phyloP scores from a whole-genome alignment of 495 filamentous ascomycete genomes.

The Tuber calosporum region DNA sequence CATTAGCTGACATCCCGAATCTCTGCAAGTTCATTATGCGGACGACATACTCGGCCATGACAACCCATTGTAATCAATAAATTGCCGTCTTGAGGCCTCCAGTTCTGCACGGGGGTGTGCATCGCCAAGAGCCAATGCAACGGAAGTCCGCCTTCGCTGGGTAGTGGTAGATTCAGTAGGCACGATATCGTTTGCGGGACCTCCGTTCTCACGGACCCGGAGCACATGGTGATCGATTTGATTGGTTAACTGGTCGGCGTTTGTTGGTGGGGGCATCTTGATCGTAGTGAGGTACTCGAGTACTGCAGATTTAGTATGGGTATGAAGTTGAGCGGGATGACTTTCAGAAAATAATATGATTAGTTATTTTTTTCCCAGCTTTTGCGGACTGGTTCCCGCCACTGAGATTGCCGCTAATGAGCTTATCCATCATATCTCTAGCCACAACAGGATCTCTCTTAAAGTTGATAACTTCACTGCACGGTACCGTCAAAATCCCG shows the following conservation, averaged over 20 bases:
- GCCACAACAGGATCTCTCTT: neutral
- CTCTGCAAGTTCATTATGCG: neutral
- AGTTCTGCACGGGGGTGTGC: conserved; percentile 3
- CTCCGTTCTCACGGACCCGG: neutral
- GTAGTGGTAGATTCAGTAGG: neutral
- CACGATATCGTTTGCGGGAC: neutral
- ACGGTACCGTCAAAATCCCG: no score
- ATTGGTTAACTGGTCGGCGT: neutral
- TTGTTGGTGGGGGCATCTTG: neutral
- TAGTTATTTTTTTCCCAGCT: neutral
- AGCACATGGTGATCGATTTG: neutral
- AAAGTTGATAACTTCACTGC: no score
- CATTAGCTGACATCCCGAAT: conserved; percentile 1
- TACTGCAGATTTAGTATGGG: neutral
- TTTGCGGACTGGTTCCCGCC: neutral
- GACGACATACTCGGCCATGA: conserved; percentile 57
- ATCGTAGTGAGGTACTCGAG: neutral
- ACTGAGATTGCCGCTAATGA: neutral
- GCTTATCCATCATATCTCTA: neutral
- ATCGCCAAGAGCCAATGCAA: neutral
- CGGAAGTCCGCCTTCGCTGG: neutral
- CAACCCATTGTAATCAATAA: conserved; percentile 68
- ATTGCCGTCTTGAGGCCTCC: conserved; percentile 45
- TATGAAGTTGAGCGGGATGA: neutral
- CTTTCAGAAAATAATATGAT: neutral